These are phyloP conservation scores for Botryotinia globosa DNA, from an alignment of 2,329 filamentous ascomycete genomes.

Conservation along the genomic window DNA sequence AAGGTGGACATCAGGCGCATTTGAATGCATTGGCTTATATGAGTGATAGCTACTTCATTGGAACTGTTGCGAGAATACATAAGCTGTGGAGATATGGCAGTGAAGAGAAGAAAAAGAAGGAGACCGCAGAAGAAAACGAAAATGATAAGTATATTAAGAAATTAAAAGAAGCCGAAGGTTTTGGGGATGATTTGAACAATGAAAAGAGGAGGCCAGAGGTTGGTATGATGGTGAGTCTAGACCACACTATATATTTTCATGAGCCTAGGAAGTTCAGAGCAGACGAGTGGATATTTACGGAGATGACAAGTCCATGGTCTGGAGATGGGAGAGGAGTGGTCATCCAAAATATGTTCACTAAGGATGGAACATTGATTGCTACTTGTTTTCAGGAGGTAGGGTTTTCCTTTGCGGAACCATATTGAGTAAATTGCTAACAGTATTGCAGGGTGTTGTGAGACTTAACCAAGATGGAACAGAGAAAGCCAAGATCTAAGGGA, in stretches of 20 bases:
- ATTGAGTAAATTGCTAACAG: constrained; percentile 17
- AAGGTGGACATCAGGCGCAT: constrained; percentile 76
- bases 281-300: constrained; percentile 75
- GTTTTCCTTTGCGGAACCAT: background rate
- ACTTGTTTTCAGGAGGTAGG: constrained; percentile 74
- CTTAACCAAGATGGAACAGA: constrained; percentile 29
- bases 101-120: constrained; percentile 14
- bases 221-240: constrained; percentile 83
- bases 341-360: constrained; percentile 68
- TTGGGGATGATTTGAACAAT: constrained; percentile 48
- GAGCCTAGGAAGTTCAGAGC: constrained; percentile 56
- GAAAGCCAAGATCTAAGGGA: constrained; percentile 22
- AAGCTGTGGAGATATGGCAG: constrained; percentile 69
- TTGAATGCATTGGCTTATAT: constrained; percentile 89
- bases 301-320: constrained; percentile 79
- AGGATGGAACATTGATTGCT: constrained; percentile 69
- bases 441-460: constrained; percentile 35
- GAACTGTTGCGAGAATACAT: constrained; percentile 79
- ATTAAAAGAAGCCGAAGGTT: constrained; percentile 36
- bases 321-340: constrained; percentile 76
- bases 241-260: constrained; percentile 71
- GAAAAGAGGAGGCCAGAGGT: constrained; percentile 55
- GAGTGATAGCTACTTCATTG: constrained; percentile 90
- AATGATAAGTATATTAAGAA: constrained; percentile 51
- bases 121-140: constrained; percentile 36